phyloP scores from a whole-genome alignment of 495 filamentous ascomycete species.

The Cryomyces antarcticus region DNA sequence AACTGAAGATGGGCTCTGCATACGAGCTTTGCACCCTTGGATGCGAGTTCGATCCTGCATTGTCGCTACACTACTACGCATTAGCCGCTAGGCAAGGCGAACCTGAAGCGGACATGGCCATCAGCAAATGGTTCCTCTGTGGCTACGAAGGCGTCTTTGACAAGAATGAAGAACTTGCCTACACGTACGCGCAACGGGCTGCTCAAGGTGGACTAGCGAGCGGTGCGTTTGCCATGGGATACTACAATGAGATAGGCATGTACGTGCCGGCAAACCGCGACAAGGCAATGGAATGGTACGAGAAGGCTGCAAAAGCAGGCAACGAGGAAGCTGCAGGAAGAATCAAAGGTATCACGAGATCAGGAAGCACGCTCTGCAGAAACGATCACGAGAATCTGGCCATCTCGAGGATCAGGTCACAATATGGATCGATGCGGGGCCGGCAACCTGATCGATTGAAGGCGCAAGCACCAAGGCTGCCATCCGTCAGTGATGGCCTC shows the following conservation, averaged over 20 bases:
- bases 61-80: slow-evolving; percentile 90
- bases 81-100: slow-evolving; percentile 79
- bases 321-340: slow-evolving; percentile 73
- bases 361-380: slow-evolving; percentile 59
- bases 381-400: slow-evolving; percentile 86
- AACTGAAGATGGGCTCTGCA: slow-evolving; percentile 90
- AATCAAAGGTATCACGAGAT: slow-evolving; percentile 67
- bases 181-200: slow-evolving; percentile 72
- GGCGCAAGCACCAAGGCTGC: slow-evolving; percentile 8
- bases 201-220: slow-evolving; percentile 63
- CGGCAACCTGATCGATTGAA: slow-evolving; percentile 45
- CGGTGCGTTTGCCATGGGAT: slow-evolving; percentile 91
- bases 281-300: slow-evolving; percentile 78
- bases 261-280: slow-evolving; percentile 60
- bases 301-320: slow-evolving; percentile 71
- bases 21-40: slow-evolving; percentile 87
- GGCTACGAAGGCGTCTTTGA: slow-evolving; percentile 78
- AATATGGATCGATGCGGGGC: slow-evolving; percentile 69
- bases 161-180: slow-evolving; percentile 89
- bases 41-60: slow-evolving; percentile 82
- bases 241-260: slow-evolving; percentile 94
- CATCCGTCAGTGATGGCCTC: neutral
- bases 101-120: slow-evolving; percentile 81
- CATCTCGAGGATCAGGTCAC: slow-evolving; percentile 74
- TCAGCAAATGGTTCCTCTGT: slow-evolving; percentile 97